Evolutionary conservation across 805 yeast genomes (phyloP), one percentile per base, ranked within the genome.

Genomic region (Cyberlindnera meyerae): DNA sequence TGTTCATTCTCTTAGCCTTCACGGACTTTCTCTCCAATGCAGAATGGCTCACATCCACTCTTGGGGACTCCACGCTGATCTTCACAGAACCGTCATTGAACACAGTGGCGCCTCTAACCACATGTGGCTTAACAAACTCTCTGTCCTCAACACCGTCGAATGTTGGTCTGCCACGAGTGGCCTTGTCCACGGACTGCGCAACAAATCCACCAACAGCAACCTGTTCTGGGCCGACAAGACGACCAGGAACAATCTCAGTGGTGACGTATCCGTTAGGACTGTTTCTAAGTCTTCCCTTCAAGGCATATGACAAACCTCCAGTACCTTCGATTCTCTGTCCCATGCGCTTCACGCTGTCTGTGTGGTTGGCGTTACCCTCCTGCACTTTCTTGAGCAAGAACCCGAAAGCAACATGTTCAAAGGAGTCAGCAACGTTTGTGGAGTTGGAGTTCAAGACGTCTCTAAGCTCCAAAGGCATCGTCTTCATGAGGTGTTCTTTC

Each of bases 271-370:
- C 95, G 50, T 79, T 75, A 16, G 94, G 93, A 4, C 82, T 67
- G 55, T 77, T 82, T 40, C 65, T 55, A 26, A 86, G 62, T 55
- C 86, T 72, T 6, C 95, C 95, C 40, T 69, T 71, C 43, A 82
- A 71, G 27, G 66, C 67, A 51, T 84, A 86, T 2, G 85, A 72
- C 42, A 85, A 68, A 6, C 95, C 95, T 20, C 82, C 95, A 7
- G 83, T 74, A 22, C 88, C 94, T 36, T 79, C 71, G 31, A 75
- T 56, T 18, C 58, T 57, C 28, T 33, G 33, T 4, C 27, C 37
- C 4, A 24, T 27, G 12, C 29, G 29, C 27, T 27, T 40, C 15
- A 40, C 24, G 16, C 42, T 39, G 30, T 34, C 31, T 4, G 33
- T 22, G 37, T 36, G 36, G 35, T 40, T 40, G 35, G 29, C 27